A percentile compares a stretch with the other conserved stretches of the same genome.
These are phyloP conservation scores for Botrytis cinerea DNA, from an alignment of 2,329 filamentous ascomycete genomes.

Conservation along the genomic window DNA sequence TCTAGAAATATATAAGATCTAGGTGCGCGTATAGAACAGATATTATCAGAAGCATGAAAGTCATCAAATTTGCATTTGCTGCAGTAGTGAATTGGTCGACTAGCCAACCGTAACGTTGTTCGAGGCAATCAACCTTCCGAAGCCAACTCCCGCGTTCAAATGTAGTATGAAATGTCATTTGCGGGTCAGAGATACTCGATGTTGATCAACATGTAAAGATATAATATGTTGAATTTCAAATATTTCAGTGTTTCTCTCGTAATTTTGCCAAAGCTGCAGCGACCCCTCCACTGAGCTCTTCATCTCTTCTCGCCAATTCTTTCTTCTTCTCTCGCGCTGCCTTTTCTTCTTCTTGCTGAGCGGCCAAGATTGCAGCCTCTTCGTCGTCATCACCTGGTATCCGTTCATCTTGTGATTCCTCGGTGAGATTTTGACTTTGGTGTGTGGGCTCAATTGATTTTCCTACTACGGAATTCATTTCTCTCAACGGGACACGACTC, in stretches of 20 bases:
- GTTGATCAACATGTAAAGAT: not conserved
- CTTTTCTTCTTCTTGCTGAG: slow-evolving; percentile 48
- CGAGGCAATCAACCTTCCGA: not conserved
- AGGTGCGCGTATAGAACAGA: not conserved
- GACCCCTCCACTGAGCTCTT: slow-evolving; percentile 57
- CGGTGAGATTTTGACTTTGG: not conserved
- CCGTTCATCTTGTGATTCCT: slow-evolving; percentile 45
- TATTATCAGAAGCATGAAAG: not conserved
- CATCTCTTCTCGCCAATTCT: slow-evolving; percentile 41
- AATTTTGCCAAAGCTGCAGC: slow-evolving; percentile 63
- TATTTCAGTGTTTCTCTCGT: slow-evolving; percentile 24
- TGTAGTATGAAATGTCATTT: not conserved
- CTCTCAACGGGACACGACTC: slow-evolving; percentile 38
- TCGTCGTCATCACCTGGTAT: slow-evolving; percentile 47
- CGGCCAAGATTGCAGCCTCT: slow-evolving; percentile 52
- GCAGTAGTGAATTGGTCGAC: not conserved
- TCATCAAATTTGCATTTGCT: not conserved
- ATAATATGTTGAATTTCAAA: not conserved
- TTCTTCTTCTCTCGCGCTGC: slow-evolving; percentile 36
- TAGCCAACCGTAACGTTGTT: not conserved
- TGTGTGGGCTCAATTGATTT: slow-evolving; percentile 11
- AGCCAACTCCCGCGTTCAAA: not conserved
- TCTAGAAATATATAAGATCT: not conserved
- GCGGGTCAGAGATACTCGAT: not conserved
- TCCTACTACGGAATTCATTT: slow-evolving; percentile 29